A percentile compares a stretch with the other conserved stretches of the same genome.
phyloP scores from a whole-genome alignment of 2,329 filamentous ascomycete species.

The Ascochyta lentis region DNA sequence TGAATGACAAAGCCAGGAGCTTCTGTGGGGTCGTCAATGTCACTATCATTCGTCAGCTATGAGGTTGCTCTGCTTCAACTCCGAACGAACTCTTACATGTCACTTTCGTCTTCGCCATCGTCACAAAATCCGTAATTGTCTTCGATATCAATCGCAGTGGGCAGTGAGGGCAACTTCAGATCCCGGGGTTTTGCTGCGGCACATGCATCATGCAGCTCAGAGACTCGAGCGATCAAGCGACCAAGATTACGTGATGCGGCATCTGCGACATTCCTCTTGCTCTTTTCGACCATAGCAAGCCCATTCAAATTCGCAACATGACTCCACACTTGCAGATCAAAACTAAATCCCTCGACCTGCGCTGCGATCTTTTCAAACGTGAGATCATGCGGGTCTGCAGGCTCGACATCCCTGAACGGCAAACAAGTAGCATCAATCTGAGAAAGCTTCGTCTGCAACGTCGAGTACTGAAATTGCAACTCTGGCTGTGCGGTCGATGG shows the following conservation, averaged over 20 bases:
- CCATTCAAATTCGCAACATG: constrained; percentile 26
- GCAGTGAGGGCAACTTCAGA: constrained; percentile 24
- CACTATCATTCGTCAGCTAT: constrained; percentile 14
- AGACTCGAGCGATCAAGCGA: constrained; percentile 20
- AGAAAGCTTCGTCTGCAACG: constrained; percentile 25
- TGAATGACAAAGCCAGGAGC: constrained; percentile 29
- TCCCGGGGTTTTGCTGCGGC: constrained; percentile 28
- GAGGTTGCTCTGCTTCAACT: neutral
- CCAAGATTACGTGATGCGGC: constrained; percentile 24
- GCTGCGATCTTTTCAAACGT: constrained; percentile 36
- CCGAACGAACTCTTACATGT: neutral
- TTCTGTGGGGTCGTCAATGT: constrained; percentile 26
- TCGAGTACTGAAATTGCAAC: constrained; percentile 27
- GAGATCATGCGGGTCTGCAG: constrained; percentile 30
- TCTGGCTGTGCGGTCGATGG: constrained; percentile 25
- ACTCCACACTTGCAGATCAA: constrained; percentile 35
- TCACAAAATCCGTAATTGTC: constrained; percentile 15
- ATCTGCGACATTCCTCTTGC: constrained; percentile 22
- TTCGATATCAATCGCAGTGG: constrained; percentile 17
- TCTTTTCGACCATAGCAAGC: constrained; percentile 23
- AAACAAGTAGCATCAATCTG: constrained; percentile 24
- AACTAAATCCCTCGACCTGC: constrained; percentile 27
- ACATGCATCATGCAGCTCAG: constrained; percentile 23
- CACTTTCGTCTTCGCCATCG: constrained; percentile 9
- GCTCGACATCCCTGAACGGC: constrained; percentile 28